These are phyloP conservation scores for Cucurbita maxima DNA, from an alignment of 306 rosid genomes.

Conservation along the genomic window DNA sequence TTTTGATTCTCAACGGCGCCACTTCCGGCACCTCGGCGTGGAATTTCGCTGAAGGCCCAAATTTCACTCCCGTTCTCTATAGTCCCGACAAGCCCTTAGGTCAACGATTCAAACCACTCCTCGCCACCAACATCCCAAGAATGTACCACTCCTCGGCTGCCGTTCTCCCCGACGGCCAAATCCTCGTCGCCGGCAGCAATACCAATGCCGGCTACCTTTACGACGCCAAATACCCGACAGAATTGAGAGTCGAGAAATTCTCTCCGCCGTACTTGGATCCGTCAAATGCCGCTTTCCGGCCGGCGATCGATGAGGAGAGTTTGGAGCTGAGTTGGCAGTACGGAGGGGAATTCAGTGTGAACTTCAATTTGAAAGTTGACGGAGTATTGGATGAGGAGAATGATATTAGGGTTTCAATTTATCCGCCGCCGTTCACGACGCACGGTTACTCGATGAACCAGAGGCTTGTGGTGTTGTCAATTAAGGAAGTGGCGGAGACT, in stretches of 20 bases:
- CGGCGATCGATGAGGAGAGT: slow-evolving; percentile 1
- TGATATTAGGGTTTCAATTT: slow-evolving; percentile 38
- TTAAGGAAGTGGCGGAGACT: neutral
- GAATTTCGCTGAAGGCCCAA: slow-evolving; percentile 59
- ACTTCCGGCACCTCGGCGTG: slow-evolving; percentile 58
- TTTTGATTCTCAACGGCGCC: slow-evolving; percentile 67
- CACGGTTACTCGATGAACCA: slow-evolving; percentile 77
- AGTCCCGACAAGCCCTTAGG: slow-evolving; percentile 15
- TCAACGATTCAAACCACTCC: slow-evolving; percentile 25
- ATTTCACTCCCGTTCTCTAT: slow-evolving; percentile 37
- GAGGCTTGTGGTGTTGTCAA: slow-evolving; percentile 31
- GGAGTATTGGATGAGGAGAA: slow-evolving; percentile 5
- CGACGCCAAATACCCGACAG: slow-evolving; percentile 43
- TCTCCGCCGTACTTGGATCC: slow-evolving; percentile 58
- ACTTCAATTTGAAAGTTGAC: slow-evolving; percentile 4
- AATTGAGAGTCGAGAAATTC: slow-evolving; percentile 51
- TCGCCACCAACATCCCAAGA: slow-evolving; percentile 29
- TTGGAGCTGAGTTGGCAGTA: slow-evolving; percentile 3
- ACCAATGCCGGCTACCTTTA: slow-evolving; percentile 43
- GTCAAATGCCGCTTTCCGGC: slow-evolving; percentile 9
- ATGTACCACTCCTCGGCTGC: slow-evolving; percentile 79
- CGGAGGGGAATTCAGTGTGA: slow-evolving; percentile 2
- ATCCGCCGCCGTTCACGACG: slow-evolving; percentile 79
- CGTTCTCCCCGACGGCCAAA: slow-evolving; percentile 48
- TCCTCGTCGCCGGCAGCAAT: slow-evolving; percentile 72